Base-by-base conservation (phyloP, 352 stramenopile genomes). In the Thalassiosira mediterranea region DNA sequence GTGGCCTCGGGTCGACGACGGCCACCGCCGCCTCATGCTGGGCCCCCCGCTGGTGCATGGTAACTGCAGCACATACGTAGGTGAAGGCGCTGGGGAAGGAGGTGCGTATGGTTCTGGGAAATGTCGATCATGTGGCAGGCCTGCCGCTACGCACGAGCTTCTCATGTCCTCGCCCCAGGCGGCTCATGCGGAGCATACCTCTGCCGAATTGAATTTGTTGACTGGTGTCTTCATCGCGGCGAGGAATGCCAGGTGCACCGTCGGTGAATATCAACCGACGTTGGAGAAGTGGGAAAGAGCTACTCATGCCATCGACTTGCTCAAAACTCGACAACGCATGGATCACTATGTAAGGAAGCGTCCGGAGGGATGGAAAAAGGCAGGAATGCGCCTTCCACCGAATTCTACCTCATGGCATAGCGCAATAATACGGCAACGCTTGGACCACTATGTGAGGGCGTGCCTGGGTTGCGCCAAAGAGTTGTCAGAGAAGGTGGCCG, bases 181-280 rank as follows among this genome's bases (percentile, higher is more conserved):
- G 23, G 51, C 57, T 4, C 28, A 34, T 15, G n/a, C 3, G 26
- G 40, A 59, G 13, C 29, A 62, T 46, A 13, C 60, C 47, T 8
- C 23, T 47, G 32, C 37, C 3, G 46, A 61, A 48, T n/a, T 3
- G 10, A 26, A 10, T 10, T 72, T 51, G 32, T 19, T 81, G n/a
- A 64, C 64, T 5, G 53, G 21, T 7, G 66, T 76, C 26, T 71
- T 81, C 38, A 37, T 69, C 32, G 46, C 59, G 19, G 38, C 46
- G 5, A 72, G 73, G 61, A 82, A 82, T 82, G 51, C 60, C 8
- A 31, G 73, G 2, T 82, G 73, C 37, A 11, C 76, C 13, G 54
- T 82, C 8, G 65, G 59, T 17, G 73, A 82, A 69, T 76, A 74
- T 42, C 60, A 73, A 72, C 31, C 52, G 31, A 34, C 17, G 29